phyloP scores from a whole-genome alignment of 2,329 filamentous ascomycete genomes.

The Fusarium protoensiforme region DNA sequence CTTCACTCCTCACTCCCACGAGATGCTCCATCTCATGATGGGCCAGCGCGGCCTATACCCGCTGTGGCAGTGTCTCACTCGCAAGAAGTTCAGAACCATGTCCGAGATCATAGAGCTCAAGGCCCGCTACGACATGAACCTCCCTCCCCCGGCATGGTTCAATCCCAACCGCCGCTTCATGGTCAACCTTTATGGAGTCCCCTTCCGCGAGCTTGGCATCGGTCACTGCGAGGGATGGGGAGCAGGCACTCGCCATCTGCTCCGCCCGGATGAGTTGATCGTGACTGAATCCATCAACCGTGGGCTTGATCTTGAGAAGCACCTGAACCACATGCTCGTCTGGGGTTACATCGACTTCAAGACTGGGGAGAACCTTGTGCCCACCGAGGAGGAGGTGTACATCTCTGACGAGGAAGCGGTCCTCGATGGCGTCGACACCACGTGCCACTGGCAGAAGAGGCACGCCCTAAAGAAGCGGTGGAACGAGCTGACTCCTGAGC shows the following conservation, averaged over 20 bases:
- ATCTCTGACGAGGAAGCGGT: constrained; percentile 59
- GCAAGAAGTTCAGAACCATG: constrained; percentile 60
- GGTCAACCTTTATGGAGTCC: constrained; percentile 61
- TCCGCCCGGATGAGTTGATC: constrained; percentile 69
- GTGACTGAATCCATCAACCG: constrained; percentile 65
- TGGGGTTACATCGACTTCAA: constrained; percentile 70
- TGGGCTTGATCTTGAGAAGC: constrained; percentile 62
- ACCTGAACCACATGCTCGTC: constrained; percentile 67
- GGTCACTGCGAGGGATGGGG: constrained; percentile 69
- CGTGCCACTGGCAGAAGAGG: constrained; percentile 55
- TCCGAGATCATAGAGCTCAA: constrained; percentile 67
- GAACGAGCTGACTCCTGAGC: constrained; percentile 48
- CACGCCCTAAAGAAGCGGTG: constrained; percentile 60
- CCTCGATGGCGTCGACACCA: constrained; percentile 47
- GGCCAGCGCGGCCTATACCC: constrained; percentile 66
- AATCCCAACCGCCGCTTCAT: constrained; percentile 7
- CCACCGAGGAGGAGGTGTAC: constrained; percentile 62
- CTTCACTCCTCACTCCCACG: constrained; percentile 60
- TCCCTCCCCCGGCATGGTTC: constrained; percentile 47
- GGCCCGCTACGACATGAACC: constrained; percentile 65
- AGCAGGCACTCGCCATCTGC: constrained; percentile 55
- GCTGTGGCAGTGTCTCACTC: constrained; percentile 70
- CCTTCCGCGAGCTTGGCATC: constrained; percentile 61
- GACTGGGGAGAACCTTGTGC: constrained; percentile 62
- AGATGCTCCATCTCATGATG: constrained; percentile 67